Evolutionary conservation across 2,329 filamentous ascomycete species (phyloP).

Genomic region (Sarocladium brachiariae): DNA sequence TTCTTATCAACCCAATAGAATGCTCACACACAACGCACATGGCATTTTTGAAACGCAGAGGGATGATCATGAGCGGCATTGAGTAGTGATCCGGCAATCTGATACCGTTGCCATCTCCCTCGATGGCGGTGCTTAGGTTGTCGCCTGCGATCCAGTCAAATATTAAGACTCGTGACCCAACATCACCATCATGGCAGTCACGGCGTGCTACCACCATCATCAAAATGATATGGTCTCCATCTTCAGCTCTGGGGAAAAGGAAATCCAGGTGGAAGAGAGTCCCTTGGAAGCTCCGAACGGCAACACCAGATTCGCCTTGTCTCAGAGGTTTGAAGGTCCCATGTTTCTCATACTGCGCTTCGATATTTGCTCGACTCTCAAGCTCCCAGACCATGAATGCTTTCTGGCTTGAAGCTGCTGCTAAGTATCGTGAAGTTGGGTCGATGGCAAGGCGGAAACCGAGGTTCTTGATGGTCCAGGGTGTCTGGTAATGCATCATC

Average conservation of each 20-base stretch:
- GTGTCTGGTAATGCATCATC: conserved; percentile 50
- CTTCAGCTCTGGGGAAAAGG: conserved; percentile 60
- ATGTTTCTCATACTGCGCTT: conserved; percentile 36
- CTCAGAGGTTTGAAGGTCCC: conserved; percentile 30
- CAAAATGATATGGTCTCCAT: conserved; percentile 68
- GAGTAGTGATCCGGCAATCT: conserved; percentile 26
- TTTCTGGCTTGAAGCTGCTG: conserved; percentile 63
- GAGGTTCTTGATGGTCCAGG: conserved; percentile 32
- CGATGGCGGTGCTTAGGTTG: conserved; percentile 29
- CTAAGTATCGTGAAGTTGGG: conserved; percentile 61
- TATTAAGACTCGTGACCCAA: conserved; percentile 35
- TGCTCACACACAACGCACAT: conserved; percentile 62
- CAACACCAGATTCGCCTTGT: conserved; percentile 1
- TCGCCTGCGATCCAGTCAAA: conserved; percentile 56
- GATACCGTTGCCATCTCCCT: conserved; percentile 1
- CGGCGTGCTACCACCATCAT: conserved; percentile 50
- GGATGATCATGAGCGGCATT: conserved; percentile 64
- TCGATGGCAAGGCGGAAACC: conserved; percentile 69
- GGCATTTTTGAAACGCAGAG: conserved; percentile 61
- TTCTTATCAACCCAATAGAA: conserved; percentile 49
- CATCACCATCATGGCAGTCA: background rate
- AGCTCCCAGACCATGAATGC: conserved; percentile 68
- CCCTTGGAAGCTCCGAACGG: conserved; percentile 50
- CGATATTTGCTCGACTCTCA: conserved; percentile 47
- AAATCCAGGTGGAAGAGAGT: conserved; percentile 86